phyloP scores from a whole-genome alignment of 2,329 filamentous ascomycete species.

The Didymella segeticola region DNA sequence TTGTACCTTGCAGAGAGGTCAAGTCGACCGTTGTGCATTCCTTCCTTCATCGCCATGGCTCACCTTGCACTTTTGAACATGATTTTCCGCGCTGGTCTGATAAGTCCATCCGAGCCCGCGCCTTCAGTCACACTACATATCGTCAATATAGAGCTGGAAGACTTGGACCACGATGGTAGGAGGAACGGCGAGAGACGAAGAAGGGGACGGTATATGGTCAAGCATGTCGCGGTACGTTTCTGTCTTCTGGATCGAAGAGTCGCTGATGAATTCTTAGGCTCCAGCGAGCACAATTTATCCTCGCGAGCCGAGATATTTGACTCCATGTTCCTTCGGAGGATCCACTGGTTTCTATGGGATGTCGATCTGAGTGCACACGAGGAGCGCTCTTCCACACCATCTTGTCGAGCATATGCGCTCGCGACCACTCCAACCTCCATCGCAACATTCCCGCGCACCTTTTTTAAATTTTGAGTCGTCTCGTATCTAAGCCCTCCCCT shows the following conservation, averaged over 20 bases:
- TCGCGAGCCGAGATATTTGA: background rate
- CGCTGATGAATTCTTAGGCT: background rate
- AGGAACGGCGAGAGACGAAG: background rate
- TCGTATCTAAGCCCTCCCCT: background rate
- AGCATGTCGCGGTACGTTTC: conserved; percentile 2
- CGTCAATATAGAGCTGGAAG: conserved; percentile 14
- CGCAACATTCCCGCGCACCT: no score
- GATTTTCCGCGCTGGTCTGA: background rate
- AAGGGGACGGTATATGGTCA: background rate
- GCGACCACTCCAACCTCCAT: background rate
- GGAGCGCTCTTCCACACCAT: background rate
- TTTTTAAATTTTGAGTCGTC: background rate
- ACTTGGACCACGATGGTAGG: conserved; percentile 3
- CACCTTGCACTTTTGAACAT: background rate
- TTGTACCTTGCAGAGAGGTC: background rate
- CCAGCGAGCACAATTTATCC: background rate
- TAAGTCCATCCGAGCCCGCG: background rate
- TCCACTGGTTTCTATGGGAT: conserved; percentile 1
- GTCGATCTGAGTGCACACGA: background rate
- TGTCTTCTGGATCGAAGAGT: background rate
- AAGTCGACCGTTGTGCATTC: background rate
- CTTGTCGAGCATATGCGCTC: background rate
- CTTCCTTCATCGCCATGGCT: background rate
- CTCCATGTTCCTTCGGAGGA: background rate
- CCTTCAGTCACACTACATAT: background rate